These are phyloP conservation scores for Metschnikowia proteae DNA, from an alignment of 805 yeast species.

Conservation along the genomic window DNA sequence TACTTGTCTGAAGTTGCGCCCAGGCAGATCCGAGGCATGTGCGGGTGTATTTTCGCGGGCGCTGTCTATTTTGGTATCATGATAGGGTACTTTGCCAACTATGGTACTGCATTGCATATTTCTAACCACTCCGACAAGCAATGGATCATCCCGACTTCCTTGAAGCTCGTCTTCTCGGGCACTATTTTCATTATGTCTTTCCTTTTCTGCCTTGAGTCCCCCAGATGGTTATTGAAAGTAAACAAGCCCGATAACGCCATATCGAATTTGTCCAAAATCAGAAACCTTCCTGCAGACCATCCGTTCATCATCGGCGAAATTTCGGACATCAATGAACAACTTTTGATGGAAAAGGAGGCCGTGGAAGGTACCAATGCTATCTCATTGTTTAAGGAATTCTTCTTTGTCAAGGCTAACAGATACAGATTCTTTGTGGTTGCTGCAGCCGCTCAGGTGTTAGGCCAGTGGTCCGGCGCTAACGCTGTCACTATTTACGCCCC, in stretches of 20 bases:
- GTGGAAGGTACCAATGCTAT: slow-evolving; percentile 14
- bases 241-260: slow-evolving; percentile 41
- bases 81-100: slow-evolving; percentile 45
- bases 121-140: slow-evolving; percentile 34
- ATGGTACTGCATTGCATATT: slow-evolving; percentile 49
- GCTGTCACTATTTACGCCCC: slow-evolving; percentile 57
- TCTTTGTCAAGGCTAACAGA: slow-evolving; percentile 37
- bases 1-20: slow-evolving; percentile 53
- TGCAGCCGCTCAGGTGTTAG: slow-evolving; percentile 42
- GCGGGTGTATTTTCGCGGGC: slow-evolving; percentile 53
- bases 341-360: slow-evolving; percentile 62
- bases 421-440: slow-evolving; percentile 45
- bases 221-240: slow-evolving; percentile 48
- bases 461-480: slow-evolving; percentile 60
- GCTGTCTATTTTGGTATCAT: slow-evolving; percentile 54
- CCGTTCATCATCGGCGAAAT: slow-evolving; percentile 48
- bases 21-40: slow-evolving; percentile 47
- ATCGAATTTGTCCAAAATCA: slow-evolving; percentile 36
- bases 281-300: slow-evolving; percentile 45
- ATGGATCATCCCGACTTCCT: slow-evolving; percentile 51
- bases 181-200: slow-evolving; percentile 40
- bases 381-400: slow-evolving; percentile 31
- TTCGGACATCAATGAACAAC: slow-evolving; percentile 41
- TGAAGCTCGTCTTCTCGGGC: slow-evolving; percentile 48
- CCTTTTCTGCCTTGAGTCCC: slow-evolving; percentile 44